These are phyloP conservation scores for Oryza longistaminata DNA, from an alignment of 176 grass and related monocot genomes.

Conservation along the genomic window DNA sequence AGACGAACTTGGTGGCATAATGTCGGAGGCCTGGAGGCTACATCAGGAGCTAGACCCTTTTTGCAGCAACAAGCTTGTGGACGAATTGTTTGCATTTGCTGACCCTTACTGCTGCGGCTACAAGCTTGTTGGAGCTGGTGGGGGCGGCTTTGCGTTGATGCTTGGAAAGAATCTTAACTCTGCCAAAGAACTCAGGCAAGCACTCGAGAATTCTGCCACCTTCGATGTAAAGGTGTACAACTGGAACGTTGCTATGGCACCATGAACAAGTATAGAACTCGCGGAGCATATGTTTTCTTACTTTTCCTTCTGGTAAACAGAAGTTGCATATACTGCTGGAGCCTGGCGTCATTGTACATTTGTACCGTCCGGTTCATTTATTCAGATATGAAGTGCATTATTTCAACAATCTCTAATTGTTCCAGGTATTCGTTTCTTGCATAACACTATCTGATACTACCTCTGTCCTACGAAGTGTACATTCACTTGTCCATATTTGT, in stretches of 20 bases:
- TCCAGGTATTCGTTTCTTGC: not conserved
- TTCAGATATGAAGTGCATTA: not conserved
- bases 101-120: conserved; percentile 85
- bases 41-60: conserved; percentile 91
- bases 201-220: conserved; percentile 42
- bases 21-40: conserved; percentile 82
- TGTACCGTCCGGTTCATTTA: not conserved
- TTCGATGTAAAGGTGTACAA: conserved; percentile 72
- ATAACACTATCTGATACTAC: not conserved
- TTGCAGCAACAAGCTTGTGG: conserved; percentile 83
- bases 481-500: no score
- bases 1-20: conserved; percentile 69
- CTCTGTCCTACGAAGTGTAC: no score
- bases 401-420: not conserved
- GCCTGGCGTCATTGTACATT: not conserved
- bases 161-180: conserved; percentile 50
- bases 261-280: not conserved
- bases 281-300: not conserved
- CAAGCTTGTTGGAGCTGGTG: conserved; percentile 88
- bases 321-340: not conserved
- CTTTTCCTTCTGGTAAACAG: not conserved
- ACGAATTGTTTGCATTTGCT: conserved; percentile 72
- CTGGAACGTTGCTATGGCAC: conserved; percentile 59
- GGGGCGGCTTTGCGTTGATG: conserved; percentile 76
- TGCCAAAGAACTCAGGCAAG: conserved; percentile 43